Base-by-base conservation (phyloP, 2,329 filamentous ascomycete species). In the Neoascochyta sp. region DNA sequence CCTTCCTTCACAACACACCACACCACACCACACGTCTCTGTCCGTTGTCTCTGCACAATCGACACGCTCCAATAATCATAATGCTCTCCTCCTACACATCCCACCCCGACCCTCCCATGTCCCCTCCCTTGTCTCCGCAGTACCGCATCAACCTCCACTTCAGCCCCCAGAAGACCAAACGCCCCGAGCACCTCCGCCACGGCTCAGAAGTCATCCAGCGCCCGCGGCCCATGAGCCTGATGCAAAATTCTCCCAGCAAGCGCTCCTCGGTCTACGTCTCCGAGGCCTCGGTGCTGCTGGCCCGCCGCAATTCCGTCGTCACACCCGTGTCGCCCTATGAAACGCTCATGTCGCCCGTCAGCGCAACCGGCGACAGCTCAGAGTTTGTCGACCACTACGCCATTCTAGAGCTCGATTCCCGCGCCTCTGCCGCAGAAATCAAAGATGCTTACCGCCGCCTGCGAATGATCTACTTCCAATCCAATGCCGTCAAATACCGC, bases 321-420 rank as follows among this genome's bases (percentile, higher is more conserved):
- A 49, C 46, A 9, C 44, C 46, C 4, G 16, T 28, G 16, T 42
- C 39, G 9, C 31, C 42, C 3, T 27, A 41, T 21, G 37, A 45
- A 15, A 37, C 44, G 10, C 20, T 41, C 16, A 26, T 39, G 11
- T 45, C 44, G 11, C 40, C 44, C 4, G 36, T 26, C 24, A 46
- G 29, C 36, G 41, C 46, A 10, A 27, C 35, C 2, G 27, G 28
- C 5, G 36, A 34, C 15, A 27, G 41, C 3, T 23, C 38, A 6
- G 47, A 45, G 9, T 52, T 52, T 17, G 27, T 47, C 10, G 54
- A 62, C 41, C 48, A 62, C 37, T 62, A 62, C 42, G 42, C 47
- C 9, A 46, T 50, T 25, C 36, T 62, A 9, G 36, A 46, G 23
- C 36, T 62, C 4, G 33, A 41, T 3, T 29, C 30, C 5, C 38